A percentile compares a stretch with the other conserved stretches of the same genome.
Evolutionary conservation across 2,329 filamentous ascomycete genomes (phyloP).

Genomic region (Cladorrhinum sp.): DNA sequence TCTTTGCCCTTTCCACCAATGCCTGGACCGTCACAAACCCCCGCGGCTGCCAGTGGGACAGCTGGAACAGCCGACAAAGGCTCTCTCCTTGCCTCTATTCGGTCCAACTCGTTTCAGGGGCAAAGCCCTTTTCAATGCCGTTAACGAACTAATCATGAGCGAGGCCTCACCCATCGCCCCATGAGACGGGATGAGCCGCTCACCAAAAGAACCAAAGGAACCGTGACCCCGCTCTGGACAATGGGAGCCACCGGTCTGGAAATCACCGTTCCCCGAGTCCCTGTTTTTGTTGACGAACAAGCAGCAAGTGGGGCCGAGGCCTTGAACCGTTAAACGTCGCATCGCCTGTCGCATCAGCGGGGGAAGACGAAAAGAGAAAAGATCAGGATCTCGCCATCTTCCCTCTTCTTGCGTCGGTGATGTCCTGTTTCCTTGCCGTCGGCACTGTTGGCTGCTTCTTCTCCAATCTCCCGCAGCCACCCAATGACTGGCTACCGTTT

Average conservation of each 20-base stretch:
- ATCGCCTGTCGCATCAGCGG: neutral
- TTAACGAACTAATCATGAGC: neutral
- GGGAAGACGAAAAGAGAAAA: neutral
- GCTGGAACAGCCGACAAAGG: slow-evolving; percentile 2
- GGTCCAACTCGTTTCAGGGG: neutral
- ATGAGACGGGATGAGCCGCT: slow-evolving; percentile 12
- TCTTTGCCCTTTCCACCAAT: neutral
- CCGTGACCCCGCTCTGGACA: slow-evolving; percentile 4
- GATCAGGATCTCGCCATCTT: neutral
- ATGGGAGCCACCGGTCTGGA: slow-evolving; percentile 6
- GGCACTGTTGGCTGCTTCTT: neutral
- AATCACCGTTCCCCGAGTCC: neutral
- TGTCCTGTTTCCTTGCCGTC: neutral
- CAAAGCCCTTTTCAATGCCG: neutral
- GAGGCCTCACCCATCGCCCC: neutral
- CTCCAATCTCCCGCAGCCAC: slow-evolving; percentile 2
- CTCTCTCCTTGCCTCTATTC: neutral
- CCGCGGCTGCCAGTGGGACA: neutral
- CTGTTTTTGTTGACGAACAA: slow-evolving; percentile 5
- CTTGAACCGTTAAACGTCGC: neutral
- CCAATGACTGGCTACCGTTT: slow-evolving; percentile 7
- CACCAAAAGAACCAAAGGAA: neutral
- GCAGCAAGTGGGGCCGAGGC: slow-evolving; percentile 6
- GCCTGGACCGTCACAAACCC: neutral
- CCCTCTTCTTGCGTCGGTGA: neutral